These are phyloP conservation scores for Lecanosticta acicola DNA, from an alignment of 2,329 filamentous ascomycete species.

Conservation along the genomic window DNA sequence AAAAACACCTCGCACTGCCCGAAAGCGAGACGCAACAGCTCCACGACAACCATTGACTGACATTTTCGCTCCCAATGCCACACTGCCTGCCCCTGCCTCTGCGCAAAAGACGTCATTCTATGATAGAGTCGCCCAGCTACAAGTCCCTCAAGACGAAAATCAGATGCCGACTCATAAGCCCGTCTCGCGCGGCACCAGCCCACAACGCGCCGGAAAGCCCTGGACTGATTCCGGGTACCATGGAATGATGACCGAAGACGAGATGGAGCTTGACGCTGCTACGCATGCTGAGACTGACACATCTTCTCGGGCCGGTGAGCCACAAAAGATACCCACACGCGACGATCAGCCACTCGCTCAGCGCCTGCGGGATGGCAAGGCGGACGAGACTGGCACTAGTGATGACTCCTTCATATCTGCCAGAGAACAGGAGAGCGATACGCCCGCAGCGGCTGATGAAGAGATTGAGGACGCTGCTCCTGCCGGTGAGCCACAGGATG, in stretches of 20 bases:
- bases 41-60: slow-evolving; percentile 50
- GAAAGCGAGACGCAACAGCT: slow-evolving; percentile 55
- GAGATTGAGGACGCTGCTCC: slow-evolving; percentile 14
- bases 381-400: slow-evolving; percentile 25
- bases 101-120: slow-evolving; percentile 49
- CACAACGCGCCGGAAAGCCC: slow-evolving; percentile 30
- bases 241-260: slow-evolving; percentile 54
- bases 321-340: slow-evolving; percentile 20
- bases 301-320: slow-evolving; percentile 14
- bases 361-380: slow-evolving; percentile 20
- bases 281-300: slow-evolving; percentile 14
- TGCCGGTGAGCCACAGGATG: slow-evolving; percentile 11
- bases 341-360: slow-evolving; percentile 29
- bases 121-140: slow-evolving; percentile 53
- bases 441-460: slow-evolving; percentile 7
- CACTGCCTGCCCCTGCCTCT: slow-evolving; percentile 46
- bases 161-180: slow-evolving; percentile 22
- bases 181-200: slow-evolving; percentile 30
- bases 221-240: slow-evolving; percentile 65
- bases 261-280: slow-evolving; percentile 38
- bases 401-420: slow-evolving; percentile 47
- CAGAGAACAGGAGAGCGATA: slow-evolving; percentile 37
- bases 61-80: slow-evolving; percentile 43
- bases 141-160: slow-evolving; percentile 53
- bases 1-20: slow-evolving; percentile 68